A percentile compares a stretch with the other conserved stretches of the same genome.
phyloP scores from a whole-genome alignment of 225 moss, liverwort and hornwort genomes.

The Rhytidiadelphus loreus region DNA sequence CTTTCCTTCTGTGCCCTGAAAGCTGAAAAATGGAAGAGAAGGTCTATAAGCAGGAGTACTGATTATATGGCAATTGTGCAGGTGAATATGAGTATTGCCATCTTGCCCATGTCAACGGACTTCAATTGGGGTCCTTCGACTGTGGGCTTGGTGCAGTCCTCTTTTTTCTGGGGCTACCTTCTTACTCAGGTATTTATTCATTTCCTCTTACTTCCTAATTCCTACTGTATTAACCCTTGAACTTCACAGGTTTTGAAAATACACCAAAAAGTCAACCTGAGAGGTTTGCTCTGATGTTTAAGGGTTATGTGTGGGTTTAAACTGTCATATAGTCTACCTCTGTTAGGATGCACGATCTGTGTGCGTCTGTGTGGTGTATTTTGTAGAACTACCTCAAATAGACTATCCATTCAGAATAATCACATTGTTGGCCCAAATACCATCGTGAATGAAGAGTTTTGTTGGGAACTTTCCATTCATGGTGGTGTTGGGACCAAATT shows the following conservation, averaged over 20 bases:
- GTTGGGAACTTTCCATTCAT: neutral
- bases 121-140: conserved; percentile 79
- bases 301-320: neutral
- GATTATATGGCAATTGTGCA: conserved; percentile 1
- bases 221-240: neutral
- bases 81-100: conserved; percentile 99
- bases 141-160: conserved; percentile 92
- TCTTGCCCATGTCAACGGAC: conserved; percentile 88
- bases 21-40: neutral
- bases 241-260: neutral
- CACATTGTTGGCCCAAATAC: neutral
- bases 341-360: neutral
- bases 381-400: too few relatives aligned
- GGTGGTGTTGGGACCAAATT: neutral
- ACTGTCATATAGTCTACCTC: neutral
- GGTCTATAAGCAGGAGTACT: neutral
- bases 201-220: neutral
- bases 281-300: neutral
- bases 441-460: neutral
- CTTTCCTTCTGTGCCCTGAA: neutral
- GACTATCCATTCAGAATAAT: neutral
- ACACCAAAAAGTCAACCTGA: too few relatives aligned
- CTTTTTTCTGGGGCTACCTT: conserved; percentile 99
- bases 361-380: neutral
- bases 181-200: conserved; percentile 66